A percentile compares a stretch with the other conserved stretches of the same genome.
Conservation (phyloP, 1,284 basidiomycete species). For the Mycosarcoma maydis region DNA sequence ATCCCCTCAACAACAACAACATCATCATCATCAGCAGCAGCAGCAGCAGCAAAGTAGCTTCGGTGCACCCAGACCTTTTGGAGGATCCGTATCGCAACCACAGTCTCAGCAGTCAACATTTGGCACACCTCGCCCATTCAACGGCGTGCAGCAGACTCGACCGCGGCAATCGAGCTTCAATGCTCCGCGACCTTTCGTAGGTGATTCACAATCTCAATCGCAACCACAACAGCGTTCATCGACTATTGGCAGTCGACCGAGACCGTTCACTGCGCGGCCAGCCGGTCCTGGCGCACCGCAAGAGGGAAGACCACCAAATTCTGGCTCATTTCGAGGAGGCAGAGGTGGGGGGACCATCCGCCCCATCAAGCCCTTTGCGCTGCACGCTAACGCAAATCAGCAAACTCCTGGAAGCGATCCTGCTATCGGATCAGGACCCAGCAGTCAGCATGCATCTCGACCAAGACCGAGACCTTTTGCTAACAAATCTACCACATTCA, state of each 20-base stretch:
- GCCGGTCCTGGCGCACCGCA: slow-evolving; percentile 9
- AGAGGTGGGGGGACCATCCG: slow-evolving; percentile 27
- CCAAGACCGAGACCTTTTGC: slow-evolving; percentile 31
- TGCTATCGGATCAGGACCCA: background rate
- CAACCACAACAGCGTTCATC: slow-evolving; percentile 8
- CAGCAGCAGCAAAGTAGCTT: slow-evolving; percentile 11
- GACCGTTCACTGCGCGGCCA: slow-evolving; percentile 27
- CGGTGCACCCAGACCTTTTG: slow-evolving; percentile 9
- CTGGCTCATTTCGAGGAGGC: slow-evolving; percentile 13
- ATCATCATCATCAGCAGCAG: slow-evolving; percentile 14
- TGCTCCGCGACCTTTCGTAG: slow-evolving; percentile 5
- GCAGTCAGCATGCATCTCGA: slow-evolving; percentile 14
- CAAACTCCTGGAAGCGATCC: background rate
- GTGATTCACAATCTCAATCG: slow-evolving; percentile 2
- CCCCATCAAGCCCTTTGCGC: slow-evolving; percentile 22
- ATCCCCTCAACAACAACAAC: slow-evolving; percentile 12
- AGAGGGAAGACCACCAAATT: slow-evolving; percentile 22
- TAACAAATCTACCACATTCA: slow-evolving; percentile 39
- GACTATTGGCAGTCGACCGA: slow-evolving; percentile 27
- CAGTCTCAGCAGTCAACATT: slow-evolving; percentile 16
- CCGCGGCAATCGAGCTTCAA: slow-evolving; percentile 6
- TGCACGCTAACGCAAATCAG: slow-evolving; percentile 5
- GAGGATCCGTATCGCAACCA: slow-evolving; percentile 6
- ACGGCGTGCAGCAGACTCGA: slow-evolving; percentile 7
- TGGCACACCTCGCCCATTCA: slow-evolving; percentile 10